These are phyloP conservation scores for Hortaea werneckii DNA, from an alignment of 2,329 filamentous ascomycete genomes.

Conservation along the genomic window DNA sequence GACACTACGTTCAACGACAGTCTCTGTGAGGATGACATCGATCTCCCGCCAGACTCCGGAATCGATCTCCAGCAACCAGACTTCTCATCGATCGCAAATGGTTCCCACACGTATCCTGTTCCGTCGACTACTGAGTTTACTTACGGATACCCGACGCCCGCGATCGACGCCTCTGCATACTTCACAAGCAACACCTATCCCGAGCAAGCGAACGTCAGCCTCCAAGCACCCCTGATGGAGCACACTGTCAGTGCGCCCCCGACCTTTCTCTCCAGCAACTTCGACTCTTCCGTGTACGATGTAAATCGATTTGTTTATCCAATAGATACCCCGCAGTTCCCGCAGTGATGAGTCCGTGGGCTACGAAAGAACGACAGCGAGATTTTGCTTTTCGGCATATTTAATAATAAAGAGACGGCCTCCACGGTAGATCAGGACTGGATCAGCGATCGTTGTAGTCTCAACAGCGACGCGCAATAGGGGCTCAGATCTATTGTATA, in stretches of 20 bases:
- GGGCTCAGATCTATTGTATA: too few species aligned
- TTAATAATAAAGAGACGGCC: too few species aligned
- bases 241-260: conserved; percentile 5
- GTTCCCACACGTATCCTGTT: conserved; percentile 3
- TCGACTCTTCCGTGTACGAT: background rate
- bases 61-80: conserved; percentile 5
- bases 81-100: conserved; percentile 7
- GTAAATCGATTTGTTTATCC: background rate
- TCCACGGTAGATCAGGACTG: too few species aligned
- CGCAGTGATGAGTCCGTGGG: background rate
- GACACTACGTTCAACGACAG: background rate
- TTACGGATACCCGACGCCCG: conserved; percentile 12
- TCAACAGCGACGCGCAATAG: too few species aligned
- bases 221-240: conserved; percentile 4
- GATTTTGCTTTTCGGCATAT: too few species aligned
- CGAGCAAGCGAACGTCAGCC: background rate
- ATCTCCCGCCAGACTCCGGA: conserved; percentile 1
- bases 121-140: conserved; percentile 7
- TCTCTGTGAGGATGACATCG: conserved; percentile 1
- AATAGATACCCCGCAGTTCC: conserved; percentile 2
- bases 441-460: too few species aligned
- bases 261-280: background rate
- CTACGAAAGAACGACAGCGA: background rate
- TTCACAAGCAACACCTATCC: background rate
- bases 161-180: conserved; percentile 5